Base-by-base conservation (phyloP, 163 green algal genomes). In the Chlorella variabilis region DNA sequence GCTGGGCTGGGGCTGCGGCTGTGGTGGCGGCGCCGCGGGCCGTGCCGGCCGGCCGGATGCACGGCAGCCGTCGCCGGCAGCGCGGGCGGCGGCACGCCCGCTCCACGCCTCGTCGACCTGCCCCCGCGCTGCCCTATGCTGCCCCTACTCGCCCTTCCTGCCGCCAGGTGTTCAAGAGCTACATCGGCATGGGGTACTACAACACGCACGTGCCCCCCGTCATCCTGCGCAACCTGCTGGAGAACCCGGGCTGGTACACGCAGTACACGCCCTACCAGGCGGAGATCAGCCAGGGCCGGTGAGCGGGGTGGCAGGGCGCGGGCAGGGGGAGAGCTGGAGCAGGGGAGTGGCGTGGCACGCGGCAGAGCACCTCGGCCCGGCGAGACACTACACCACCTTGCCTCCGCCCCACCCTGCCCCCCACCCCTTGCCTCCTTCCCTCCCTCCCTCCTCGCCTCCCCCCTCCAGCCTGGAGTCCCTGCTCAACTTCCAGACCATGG, bases 231-330 rank as follows among this genome's bases (percentile, higher is more conserved):
- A 99, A 99, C 87, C 86, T 99, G 76, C 93, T 99, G 85, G 97
- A 99, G 90, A 99, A 99, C 90, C 97, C 97, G 21, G 97, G 97
- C 27, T 99, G 97, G 97, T 99, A 99, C 95, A 99, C 97, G 3
- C 97, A 99, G 91, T 99, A 99, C 93, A 99, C 97, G 27, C 97
- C 97, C 39, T 99, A 99, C 93, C 97, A 99, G 90, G 95, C 97
- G 34, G 97, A 99, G 87, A 99, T 99, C 81, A 91, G 96, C 2
- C 97, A 99, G 93, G 97, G 96, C 86, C 88, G 96, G 92, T 97
- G 77, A 65, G 89, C 45, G 5, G 20, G 23, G 62, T 4, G 25
- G 54, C 5, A 9, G 54, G 54, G 54, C 23, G 8, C 29, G 59
- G n/a, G 59, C 8, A 11, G n/a, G 29, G n/a, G 4, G 59, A 27